These are phyloP conservation scores for Russula lepida DNA, from an alignment of 768 basidiomycete genomes.

Conservation along the genomic window DNA sequence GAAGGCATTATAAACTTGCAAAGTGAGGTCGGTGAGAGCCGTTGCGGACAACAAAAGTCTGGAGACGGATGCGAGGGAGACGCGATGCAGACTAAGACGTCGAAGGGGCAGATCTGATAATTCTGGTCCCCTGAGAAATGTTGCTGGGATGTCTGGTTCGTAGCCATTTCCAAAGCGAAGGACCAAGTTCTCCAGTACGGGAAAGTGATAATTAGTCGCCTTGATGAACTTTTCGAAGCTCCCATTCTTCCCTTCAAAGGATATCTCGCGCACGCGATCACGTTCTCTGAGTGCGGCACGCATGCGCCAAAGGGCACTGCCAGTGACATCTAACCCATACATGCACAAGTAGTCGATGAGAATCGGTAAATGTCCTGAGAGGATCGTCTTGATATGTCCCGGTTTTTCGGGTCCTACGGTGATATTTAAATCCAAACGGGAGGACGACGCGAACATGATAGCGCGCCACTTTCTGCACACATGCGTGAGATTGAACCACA, in stretches of 20 bases:
- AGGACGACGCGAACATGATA: background rate
- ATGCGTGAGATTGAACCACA: conserved; percentile 18
- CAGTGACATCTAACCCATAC: background rate
- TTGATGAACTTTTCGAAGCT: background rate
- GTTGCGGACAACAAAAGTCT: conserved; percentile 1
- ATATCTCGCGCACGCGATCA: background rate
- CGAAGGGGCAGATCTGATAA: background rate
- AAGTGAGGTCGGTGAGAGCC: background rate
- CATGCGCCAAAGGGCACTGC: background rate
- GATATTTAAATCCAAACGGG: background rate
- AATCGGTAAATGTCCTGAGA: background rate
- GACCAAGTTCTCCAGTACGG: background rate
- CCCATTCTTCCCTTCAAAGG: background rate
- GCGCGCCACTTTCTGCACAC: conserved; percentile 4
- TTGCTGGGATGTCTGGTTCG: background rate
- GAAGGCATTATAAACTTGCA: background rate
- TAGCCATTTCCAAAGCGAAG: accelerated
- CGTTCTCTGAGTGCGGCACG: background rate
- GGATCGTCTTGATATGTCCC: background rate
- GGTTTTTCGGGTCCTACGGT: background rate
- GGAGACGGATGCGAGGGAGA: background rate
- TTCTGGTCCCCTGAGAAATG: background rate
- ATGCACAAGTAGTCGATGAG: background rate
- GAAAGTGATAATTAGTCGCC: background rate
- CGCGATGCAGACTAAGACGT: background rate